Percentiles rank a stretch among this genome's conserved stretches.
Conservation (phyloP, 495 filamentous ascomycete species). For the Sordaria brevicollis region DNA sequence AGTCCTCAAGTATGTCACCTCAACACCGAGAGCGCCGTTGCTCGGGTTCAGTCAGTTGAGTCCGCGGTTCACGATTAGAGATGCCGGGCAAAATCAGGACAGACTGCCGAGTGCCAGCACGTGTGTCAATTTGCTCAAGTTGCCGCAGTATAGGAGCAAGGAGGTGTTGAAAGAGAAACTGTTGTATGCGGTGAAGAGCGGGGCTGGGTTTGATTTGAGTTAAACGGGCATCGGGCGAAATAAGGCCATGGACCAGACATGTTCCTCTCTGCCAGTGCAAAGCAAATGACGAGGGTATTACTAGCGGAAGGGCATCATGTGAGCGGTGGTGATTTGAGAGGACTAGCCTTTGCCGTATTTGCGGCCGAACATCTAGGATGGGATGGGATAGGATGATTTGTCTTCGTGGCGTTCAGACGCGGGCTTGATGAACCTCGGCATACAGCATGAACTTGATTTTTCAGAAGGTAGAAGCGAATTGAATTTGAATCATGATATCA, state of each 20-base stretch:
- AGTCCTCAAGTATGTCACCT: constrained; percentile 93
- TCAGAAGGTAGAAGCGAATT: neutral
- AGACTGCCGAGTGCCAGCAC: constrained; percentile 91
- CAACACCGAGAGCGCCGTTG: constrained; percentile 82
- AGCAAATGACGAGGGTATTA: no score
- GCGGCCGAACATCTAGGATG: neutral
- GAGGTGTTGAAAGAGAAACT: constrained; percentile 62
- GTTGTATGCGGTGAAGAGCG: constrained; percentile 82
- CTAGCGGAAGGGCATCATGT: no score
- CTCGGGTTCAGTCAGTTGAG: constrained; percentile 81
- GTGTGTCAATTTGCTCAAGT: constrained; percentile 90
- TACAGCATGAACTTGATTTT: neutral
- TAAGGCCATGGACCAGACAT: no score
- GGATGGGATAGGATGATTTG: neutral
- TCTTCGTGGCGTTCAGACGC: neutral
- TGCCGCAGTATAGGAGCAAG: constrained; percentile 67
- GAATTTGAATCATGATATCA: no score
- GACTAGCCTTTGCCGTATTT: neutral
- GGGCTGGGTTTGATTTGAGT: constrained; percentile 92
- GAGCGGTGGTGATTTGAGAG: neutral
- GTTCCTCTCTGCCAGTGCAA: no score
- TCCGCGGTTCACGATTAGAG: constrained; percentile 81
- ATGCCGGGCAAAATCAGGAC: constrained; percentile 68
- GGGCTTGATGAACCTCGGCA: neutral
- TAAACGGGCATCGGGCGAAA: no score